Conservation (phyloP, 352 stramenopile genomes). For the Phytopythium delawarense region DNA sequence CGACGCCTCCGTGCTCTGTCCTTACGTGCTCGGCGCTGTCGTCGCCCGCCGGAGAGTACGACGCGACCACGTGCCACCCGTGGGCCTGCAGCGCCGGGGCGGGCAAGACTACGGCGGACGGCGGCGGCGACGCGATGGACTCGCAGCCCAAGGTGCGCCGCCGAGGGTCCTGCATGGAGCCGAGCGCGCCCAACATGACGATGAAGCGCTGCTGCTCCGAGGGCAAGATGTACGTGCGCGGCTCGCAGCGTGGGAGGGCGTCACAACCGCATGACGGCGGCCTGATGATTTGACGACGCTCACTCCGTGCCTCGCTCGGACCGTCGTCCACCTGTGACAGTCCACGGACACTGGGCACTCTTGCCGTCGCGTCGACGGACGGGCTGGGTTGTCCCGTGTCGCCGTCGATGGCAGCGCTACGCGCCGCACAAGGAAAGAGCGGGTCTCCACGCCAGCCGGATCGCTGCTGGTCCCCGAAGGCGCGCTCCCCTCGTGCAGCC, state of each 20-base stretch:
- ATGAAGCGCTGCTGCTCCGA: slow-evolving; percentile 67
- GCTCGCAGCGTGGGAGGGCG: neutral
- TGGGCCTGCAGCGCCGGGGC: slow-evolving; percentile 21
- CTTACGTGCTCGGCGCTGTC: slow-evolving; percentile 3
- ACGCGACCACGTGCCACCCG: slow-evolving; percentile 18
- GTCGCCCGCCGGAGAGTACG: slow-evolving; percentile 12
- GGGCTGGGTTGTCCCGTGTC: slow-evolving; percentile 3
- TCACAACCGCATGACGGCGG: slow-evolving; percentile 12
- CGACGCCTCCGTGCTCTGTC: slow-evolving; percentile 11
- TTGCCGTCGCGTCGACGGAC: neutral
- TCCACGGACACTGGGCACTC: slow-evolving; percentile 4
- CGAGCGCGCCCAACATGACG: slow-evolving; percentile 14
- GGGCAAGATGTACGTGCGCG: slow-evolving; percentile 61
- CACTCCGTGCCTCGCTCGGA: neutral
- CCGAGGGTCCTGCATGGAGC: slow-evolving; percentile 28
- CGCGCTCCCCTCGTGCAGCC: neutral
- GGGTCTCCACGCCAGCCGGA: slow-evolving; percentile 3
- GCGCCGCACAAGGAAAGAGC: slow-evolving; percentile 2
- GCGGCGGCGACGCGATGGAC: slow-evolving; percentile 23
- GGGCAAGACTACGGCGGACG: neutral
- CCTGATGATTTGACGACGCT: slow-evolving; percentile 10
- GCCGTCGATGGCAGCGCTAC: slow-evolving; percentile 4
- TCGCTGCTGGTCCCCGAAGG: slow-evolving; percentile 3
- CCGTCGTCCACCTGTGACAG: slow-evolving; percentile 15
- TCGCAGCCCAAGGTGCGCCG: slow-evolving; percentile 51